Evolutionary conservation across 257 asterid genomes (phyloP), one percentile per base, ranked within the genome.

Genomic region (Nicotiana tabacum): DNA sequence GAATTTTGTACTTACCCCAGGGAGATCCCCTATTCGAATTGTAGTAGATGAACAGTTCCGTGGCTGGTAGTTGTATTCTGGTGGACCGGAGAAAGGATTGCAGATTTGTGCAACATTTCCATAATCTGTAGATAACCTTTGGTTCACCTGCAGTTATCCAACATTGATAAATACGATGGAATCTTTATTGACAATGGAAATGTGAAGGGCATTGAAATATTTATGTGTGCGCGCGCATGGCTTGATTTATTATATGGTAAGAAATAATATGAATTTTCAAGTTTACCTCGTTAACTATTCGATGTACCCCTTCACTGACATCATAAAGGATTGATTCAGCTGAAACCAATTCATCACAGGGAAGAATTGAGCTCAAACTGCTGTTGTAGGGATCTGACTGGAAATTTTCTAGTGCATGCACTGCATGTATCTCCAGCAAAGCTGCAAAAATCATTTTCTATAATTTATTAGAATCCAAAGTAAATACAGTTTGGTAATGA

Each of bases 61-160:
- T 0, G 97, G 96, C 81, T 89, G 93, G 83, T 89, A 94, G 62
- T 86, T 84, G 46, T 92, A 88, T 35, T 77, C 55, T n/a, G 99
- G 98, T 33, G 99, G 96, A 3, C 85, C 87, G 0, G 98, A 92
- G 87, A 95, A 95, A 11, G 99, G 99, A 79, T 95, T 94, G 89
- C 99, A 95, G 51, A 95, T 90, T 29, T 91, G 97, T 27, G 91
- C 84, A 46, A 92, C 53, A 82, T 90, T 88, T n/a, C 96, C 95
- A 39, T 81, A 94, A 53, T 91, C 84, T 21, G 67, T 82, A 2
- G 95, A 85, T 84, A 95, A 88, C 87, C 91, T 93, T 16, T 57
- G 21, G 57, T 95, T 95, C 82, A 95, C 97, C 98, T 93, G 94
- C 83, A 83, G 46, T 29, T 46, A 30, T 56, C 29, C 70, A 69